Conservation (phyloP, 176 grass and related monocot species). For the Metroxylon sagu region DNA sequence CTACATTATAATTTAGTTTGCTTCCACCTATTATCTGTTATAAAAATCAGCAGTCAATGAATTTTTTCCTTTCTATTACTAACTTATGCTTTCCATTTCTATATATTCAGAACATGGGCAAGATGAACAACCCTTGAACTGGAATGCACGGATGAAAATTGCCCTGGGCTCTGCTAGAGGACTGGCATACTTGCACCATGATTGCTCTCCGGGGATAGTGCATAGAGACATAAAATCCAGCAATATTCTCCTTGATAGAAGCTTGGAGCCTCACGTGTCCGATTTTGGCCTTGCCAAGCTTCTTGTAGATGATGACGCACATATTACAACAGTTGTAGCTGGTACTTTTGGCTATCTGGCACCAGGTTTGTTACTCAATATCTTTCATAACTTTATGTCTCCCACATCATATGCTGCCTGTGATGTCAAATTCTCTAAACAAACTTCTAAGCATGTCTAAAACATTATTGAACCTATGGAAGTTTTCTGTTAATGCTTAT, state of each 20-base stretch:
- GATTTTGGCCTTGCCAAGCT: conserved; percentile 88
- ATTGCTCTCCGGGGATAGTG: conserved; percentile 81
- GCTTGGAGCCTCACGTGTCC: conserved; percentile 72
- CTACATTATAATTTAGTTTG: too few species aligned
- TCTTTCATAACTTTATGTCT: too few species aligned
- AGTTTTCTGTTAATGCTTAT: too few species aligned
- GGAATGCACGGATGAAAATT: conserved; percentile 96
- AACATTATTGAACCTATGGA: too few species aligned
- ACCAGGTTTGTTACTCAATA: conserved; percentile 40
- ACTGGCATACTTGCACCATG: conserved; percentile 80
- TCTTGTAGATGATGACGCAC: conserved; percentile 56
- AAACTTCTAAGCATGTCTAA: too few species aligned
- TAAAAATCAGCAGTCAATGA: too few species aligned
- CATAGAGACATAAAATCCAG: conserved; percentile 94
- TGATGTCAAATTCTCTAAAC: too few species aligned
- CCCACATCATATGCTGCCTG: too few species aligned
- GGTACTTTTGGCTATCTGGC: conserved; percentile 91
- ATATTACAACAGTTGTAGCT: conserved; percentile 78
- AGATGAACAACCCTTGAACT: conserved; percentile 77
- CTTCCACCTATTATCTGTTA: too few species aligned
- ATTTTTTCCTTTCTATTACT: background rate
- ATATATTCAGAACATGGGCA: conserved; percentile 51
- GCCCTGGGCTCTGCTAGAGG: conserved; percentile 74
- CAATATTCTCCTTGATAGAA: conserved; percentile 88
- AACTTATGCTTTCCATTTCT: background rate